phyloP scores from a whole-genome alignment of 768 basidiomycete species.

The Pleurotus giganteus region DNA sequence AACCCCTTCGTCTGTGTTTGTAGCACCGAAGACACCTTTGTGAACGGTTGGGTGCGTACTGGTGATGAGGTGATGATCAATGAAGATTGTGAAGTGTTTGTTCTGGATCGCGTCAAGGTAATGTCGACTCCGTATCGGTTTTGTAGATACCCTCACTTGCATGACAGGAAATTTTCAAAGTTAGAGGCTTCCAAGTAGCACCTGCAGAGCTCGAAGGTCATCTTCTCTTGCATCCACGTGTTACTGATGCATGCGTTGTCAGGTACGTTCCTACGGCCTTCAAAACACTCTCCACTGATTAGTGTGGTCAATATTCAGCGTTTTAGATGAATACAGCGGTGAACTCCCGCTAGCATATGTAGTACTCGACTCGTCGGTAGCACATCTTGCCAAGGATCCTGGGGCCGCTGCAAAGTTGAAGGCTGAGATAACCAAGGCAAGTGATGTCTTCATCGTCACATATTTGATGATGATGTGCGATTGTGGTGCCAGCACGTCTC shows the following conservation, averaged over 20 bases:
- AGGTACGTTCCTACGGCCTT: neutral
- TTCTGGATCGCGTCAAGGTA: slow-evolving; percentile 76
- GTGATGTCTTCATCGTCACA: neutral
- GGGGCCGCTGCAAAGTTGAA: slow-evolving; percentile 38
- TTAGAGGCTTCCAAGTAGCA: slow-evolving; percentile 57
- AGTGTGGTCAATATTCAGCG: slow-evolving; percentile 24
- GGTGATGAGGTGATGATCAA: slow-evolving; percentile 72
- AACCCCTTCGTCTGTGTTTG: slow-evolving; percentile 6
- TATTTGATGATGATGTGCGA: slow-evolving; percentile 1
- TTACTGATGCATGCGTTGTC: slow-evolving; percentile 63
- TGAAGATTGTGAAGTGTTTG: slow-evolving; percentile 54
- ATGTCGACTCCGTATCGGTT: neutral
- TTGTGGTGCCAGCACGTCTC: slow-evolving; percentile 45
- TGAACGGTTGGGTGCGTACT: slow-evolving; percentile 64
- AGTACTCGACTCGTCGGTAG: slow-evolving; percentile 43
- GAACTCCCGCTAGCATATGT: slow-evolving; percentile 74
- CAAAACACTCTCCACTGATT: neutral
- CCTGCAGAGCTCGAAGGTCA: slow-evolving; percentile 70
- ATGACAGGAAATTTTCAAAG: slow-evolving; percentile 68
- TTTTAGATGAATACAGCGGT: slow-evolving; percentile 73
- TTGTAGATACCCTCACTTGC: neutral
- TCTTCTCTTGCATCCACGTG: slow-evolving; percentile 57
- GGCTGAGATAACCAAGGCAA: slow-evolving; percentile 54
- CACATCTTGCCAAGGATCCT: slow-evolving; percentile 31
- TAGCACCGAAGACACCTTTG: slow-evolving; percentile 65